Percentiles rank a stretch among this genome's conserved stretches.
Conservation (phyloP, 2,329 filamentous ascomycete species). For the Fusarium siculi region DNA sequence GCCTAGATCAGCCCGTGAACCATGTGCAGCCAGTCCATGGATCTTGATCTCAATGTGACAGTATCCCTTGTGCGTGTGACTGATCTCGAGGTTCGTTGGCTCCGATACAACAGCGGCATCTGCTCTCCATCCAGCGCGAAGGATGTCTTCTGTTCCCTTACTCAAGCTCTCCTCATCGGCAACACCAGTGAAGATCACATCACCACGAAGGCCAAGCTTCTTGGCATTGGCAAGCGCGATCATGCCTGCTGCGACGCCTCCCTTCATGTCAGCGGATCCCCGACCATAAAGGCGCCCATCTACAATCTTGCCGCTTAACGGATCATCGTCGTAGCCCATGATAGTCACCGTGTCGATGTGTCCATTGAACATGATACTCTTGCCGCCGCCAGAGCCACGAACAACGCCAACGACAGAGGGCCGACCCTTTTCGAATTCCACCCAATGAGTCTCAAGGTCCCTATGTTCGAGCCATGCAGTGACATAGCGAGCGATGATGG, state of each 20-base stretch:
- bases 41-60: conserved; percentile 57
- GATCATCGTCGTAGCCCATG: conserved; percentile 57
- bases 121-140: conserved; percentile 63
- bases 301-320: conserved; percentile 55
- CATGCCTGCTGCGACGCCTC: conserved; percentile 60
- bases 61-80: conserved; percentile 63
- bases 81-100: conserved; percentile 56
- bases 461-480: conserved; percentile 62
- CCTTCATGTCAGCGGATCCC: conserved; percentile 63
- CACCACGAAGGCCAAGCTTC: conserved; percentile 53
- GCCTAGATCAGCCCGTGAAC: conserved; percentile 56
- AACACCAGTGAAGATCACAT: conserved; percentile 64
- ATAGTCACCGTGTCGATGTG: conserved; percentile 64
- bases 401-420: conserved; percentile 62
- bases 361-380: conserved; percentile 63
- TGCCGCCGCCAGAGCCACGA: conserved; percentile 58
- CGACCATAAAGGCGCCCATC: conserved; percentile 57
- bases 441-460: conserved; percentile 60
- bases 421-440: conserved; percentile 58
- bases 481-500: conserved; percentile 58
- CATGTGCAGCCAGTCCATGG: conserved; percentile 55
- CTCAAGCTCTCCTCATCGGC: conserved; percentile 64
- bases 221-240: conserved; percentile 54
- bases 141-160: conserved; percentile 61
- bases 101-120: conserved; percentile 63